Base-by-base conservation (phyloP, 1,284 basidiomycete genomes). In the Boletus albobrunnescens region DNA sequence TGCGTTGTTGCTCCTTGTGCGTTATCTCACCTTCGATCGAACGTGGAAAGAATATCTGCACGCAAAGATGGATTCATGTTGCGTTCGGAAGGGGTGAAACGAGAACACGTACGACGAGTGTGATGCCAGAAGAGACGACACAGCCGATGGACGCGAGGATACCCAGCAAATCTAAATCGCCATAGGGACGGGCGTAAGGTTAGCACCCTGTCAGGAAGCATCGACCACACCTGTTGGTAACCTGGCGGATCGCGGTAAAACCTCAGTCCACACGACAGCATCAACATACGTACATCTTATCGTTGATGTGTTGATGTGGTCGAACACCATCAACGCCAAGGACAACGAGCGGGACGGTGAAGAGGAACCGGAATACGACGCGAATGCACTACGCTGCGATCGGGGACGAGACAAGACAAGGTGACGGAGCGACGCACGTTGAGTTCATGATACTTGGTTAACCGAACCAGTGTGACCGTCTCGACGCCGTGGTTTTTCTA, bases 1-100 rank as follows among this genome's bases (percentile, higher is more conserved):
- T 66, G 16, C 62, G 69, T 1, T 60, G 59, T 10, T 71, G 70
- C 41, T 81, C 77, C n/a, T 68, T 71, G 4, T 65, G 63, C 1
- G 72, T 68, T 26, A 81, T 79, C 64, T 87, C 84, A 35, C 71
- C 69, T 60, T 84, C 76, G 42, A 81, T 73, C 3, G 81, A 84
- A 20, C 86, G 82, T 26, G 86, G 85, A 67, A 88, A 88, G 72
- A 88, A 88, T 24, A 88, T 84, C 84, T 86, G 23, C 32, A 7
- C 1, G 19, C 5, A 12, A 8, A 17, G 6, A 12, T 23, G 8
- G 22, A 41, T 32, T 32, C n/a, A 35, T 12, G 27, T 33, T 6
- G 22, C 32, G 22, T 6, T 22, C 22, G 22, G 6, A 22, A 22
- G 22, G 6, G 3, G 7, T 3, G 5, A 14, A 20, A 19, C 22